Conservation (phyloP, 768 basidiomycete genomes). For the Podaxis mareebaensis region DNA sequence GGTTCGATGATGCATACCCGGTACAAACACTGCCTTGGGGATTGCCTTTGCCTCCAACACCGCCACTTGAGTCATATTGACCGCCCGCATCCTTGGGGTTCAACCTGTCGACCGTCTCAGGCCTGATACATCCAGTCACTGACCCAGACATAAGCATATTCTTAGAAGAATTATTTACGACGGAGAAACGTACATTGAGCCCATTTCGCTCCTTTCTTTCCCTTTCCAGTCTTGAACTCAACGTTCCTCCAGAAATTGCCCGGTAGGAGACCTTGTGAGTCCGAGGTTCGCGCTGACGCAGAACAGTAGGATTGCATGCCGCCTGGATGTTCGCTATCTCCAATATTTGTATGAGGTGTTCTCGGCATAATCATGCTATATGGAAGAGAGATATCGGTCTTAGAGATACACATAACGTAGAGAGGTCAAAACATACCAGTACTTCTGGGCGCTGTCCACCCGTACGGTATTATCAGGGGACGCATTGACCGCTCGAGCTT, state of each 20-base stretch:
- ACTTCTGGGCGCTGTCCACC: constrained; percentile 41
- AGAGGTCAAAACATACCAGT: constrained; percentile 39
- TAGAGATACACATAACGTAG: neutral
- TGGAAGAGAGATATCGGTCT: neutral
- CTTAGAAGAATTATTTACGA: neutral
- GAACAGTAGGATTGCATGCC: constrained; percentile 59
- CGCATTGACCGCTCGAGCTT: constrained; percentile 26
- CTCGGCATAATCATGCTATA: constrained; percentile 52
- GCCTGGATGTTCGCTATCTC: constrained; percentile 53
- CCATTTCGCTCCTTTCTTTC: constrained; percentile 40
- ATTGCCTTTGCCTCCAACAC: constrained; percentile 48
- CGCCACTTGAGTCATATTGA: constrained; percentile 59
- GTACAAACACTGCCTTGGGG: constrained; percentile 49
- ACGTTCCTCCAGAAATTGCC: constrained; percentile 53
- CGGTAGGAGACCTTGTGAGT: constrained; percentile 47
- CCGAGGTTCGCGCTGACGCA: constrained; percentile 38
- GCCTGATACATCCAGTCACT: constrained; percentile 59
- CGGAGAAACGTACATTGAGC: constrained; percentile 39
- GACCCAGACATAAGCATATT: neutral
- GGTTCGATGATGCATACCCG: constrained; percentile 33
- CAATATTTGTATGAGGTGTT: constrained; percentile 53
- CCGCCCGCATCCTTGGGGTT: constrained; percentile 51
- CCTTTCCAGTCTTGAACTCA: constrained; percentile 45
- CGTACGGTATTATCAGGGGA: constrained; percentile 52
- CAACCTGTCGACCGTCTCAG: constrained; percentile 40